Conservation (phyloP, 2,329 filamentous ascomycete species). For the Ophiocordyceps camponoti-floridani region DNA sequence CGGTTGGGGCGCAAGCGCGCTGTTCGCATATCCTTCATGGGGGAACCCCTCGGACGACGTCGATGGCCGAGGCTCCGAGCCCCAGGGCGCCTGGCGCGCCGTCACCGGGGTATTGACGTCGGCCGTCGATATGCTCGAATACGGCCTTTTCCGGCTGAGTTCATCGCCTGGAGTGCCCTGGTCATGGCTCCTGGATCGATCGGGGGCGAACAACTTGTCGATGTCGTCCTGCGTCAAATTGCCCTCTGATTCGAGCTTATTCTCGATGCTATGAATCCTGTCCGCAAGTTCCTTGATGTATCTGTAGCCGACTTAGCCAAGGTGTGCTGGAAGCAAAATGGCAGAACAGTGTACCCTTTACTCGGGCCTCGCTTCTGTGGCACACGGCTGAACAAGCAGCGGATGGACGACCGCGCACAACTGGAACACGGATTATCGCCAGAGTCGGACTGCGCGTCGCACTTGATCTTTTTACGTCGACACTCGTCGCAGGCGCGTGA, state of each 20-base stretch:
- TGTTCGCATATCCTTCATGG: conserved; percentile 15
- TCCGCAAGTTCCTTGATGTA: conserved; percentile 90
- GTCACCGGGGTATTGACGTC: conserved; percentile 21
- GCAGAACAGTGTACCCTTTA: conserved; percentile 47
- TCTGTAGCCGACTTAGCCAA: conserved; percentile 18
- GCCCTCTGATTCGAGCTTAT: conserved; percentile 44
- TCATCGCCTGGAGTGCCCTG: conserved; percentile 11
- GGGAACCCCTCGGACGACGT: conserved; percentile 14
- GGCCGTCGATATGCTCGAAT: conserved; percentile 26
- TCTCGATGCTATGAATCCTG: conserved; percentile 65
- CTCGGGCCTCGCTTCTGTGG: conserved; percentile 79
- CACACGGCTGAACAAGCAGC: conserved; percentile 70
- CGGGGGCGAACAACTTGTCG: conserved; percentile 21
- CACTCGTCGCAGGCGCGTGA: conserved; percentile 83
- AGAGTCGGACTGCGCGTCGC: conserved; percentile 61
- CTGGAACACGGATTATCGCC: conserved; percentile 63
- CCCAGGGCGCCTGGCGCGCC: conserved; percentile 26
- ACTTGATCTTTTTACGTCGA: conserved; percentile 76
- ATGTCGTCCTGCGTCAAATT: conserved; percentile 25
- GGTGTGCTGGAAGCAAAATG: not conserved
- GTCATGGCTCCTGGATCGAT: conserved; percentile 13
- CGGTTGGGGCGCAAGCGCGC: conserved; percentile 27
- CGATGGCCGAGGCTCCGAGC: conserved; percentile 25
- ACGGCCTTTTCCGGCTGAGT: conserved; percentile 24
- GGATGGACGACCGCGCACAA: conserved; percentile 58